Evolutionary conservation across 2,329 filamentous ascomycete genomes (phyloP).

Genomic region (Ceratocystis cacaofunesta): DNA sequence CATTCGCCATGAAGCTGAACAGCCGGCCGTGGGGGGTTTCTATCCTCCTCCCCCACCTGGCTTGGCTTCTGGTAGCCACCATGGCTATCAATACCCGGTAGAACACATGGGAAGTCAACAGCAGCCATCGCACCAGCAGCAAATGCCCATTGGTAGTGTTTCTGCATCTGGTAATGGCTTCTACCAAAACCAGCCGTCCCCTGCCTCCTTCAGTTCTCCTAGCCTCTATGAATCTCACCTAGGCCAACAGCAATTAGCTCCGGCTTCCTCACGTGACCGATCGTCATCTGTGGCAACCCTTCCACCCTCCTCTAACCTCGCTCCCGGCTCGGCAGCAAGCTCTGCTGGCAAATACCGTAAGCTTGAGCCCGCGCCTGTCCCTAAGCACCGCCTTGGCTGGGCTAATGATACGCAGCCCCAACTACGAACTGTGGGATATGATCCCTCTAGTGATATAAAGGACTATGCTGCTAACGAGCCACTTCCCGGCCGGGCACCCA

Average conservation of each 20-base stretch:
- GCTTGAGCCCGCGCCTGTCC: constrained; percentile 42
- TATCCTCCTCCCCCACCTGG: constrained; percentile 11
- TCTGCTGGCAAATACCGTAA: constrained; percentile 35
- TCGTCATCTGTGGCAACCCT: constrained; percentile 7
- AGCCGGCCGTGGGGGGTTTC: constrained; percentile 2
- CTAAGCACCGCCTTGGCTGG: constrained; percentile 35
- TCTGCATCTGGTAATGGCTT: not conserved
- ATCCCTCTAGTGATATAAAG: constrained; percentile 40
- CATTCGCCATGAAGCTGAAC: constrained; percentile 1
- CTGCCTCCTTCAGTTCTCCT: constrained; percentile 8
- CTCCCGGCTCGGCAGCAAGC: not conserved
- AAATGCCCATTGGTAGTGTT: not conserved
- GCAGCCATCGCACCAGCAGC: not conserved
- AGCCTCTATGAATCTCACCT: constrained; percentile 10
- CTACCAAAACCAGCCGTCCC: not conserved
- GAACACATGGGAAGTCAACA: constrained; percentile 9
- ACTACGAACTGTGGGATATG: constrained; percentile 43
- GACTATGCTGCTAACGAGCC: constrained; percentile 41
- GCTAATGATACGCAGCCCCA: constrained; percentile 36
- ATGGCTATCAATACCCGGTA: constrained; percentile 2
- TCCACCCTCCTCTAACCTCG: constrained; percentile 4
- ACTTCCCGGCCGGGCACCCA: constrained; percentile 40
- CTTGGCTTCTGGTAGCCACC: constrained; percentile 2
- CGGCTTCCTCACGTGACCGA: constrained; percentile 9
- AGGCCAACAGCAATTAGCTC: not conserved